phyloP scores from a whole-genome alignment of 257 asterid species.

The Anisodus tanguticus region DNA sequence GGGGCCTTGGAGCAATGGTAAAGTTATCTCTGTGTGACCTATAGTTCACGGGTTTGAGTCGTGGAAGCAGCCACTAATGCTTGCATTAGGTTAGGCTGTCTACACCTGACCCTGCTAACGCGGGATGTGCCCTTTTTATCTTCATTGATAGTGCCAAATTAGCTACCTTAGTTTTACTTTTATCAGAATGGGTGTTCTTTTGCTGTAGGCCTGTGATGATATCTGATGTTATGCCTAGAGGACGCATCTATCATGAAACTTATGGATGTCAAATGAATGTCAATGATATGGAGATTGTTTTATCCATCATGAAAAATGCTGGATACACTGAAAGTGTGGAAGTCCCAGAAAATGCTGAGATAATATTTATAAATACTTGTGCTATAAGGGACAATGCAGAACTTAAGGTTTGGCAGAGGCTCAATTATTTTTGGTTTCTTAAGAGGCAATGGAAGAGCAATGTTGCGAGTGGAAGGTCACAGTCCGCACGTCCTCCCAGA shows the following conservation, averaged over 20 bases:
- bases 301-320: constrained; percentile 91
- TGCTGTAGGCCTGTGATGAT: constrained; percentile 47
- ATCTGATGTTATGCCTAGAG: constrained; percentile 67
- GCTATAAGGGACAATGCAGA: constrained; percentile 98
- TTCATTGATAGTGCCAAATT: constrained; percentile 7
- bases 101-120: too few relatives aligned
- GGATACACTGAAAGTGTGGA: constrained; percentile 82
- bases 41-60: too few relatives aligned
- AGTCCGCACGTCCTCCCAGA: constrained; percentile 86
- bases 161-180: background rate
- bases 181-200: constrained; percentile 33
- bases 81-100: too few relatives aligned
- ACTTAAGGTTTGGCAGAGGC: constrained; percentile 97
- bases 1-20: too few relatives aligned
- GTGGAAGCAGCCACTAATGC: too few relatives aligned
- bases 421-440: constrained; percentile 96
- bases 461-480: constrained; percentile 87
- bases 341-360: constrained; percentile 93
- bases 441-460: constrained; percentile 94
- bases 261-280: constrained; percentile 99
- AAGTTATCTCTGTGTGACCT: too few relatives aligned
- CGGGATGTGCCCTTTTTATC: too few relatives aligned
- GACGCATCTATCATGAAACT: constrained; percentile 94
- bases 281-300: constrained; percentile 96
- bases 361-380: constrained; percentile 90